A percentile compares a stretch with the other conserved stretches of the same genome.
These are phyloP conservation scores for Pythium periplocum DNA, from an alignment of 352 stramenopile genomes.

Conservation along the genomic window DNA sequence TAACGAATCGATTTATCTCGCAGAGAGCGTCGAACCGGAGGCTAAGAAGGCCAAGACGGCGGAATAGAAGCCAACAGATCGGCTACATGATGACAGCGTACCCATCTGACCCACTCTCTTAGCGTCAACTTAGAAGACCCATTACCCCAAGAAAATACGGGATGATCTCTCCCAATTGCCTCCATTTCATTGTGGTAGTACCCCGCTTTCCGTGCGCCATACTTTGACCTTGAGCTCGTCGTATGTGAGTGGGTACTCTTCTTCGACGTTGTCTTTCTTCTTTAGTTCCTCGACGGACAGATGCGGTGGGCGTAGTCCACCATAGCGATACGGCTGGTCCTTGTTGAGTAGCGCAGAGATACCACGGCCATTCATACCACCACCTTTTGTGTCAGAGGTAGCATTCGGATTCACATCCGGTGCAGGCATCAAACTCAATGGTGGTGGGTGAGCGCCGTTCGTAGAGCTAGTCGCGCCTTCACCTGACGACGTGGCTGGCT, in stretches of 20 bases:
- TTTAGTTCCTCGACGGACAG: slow-evolving; percentile 75
- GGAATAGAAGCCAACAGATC: slow-evolving; percentile 13
- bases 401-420: slow-evolving; percentile 4
- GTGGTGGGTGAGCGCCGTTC: slow-evolving; percentile 5
- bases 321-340: slow-evolving; percentile 70
- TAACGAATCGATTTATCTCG: background rate
- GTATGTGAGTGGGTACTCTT: slow-evolving; percentile 85
- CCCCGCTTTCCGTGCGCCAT: slow-evolving; percentile 23
- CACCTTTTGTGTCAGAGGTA: too few relatives aligned
- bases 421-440: slow-evolving; percentile 14
- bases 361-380: background rate
- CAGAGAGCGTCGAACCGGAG: slow-evolving; percentile 55
- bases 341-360: slow-evolving; percentile 45
- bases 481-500: background rate
- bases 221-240: slow-evolving; percentile 83
- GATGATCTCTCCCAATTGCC: too few relatives aligned
- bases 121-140: too few relatives aligned
- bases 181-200: too few relatives aligned
- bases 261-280: slow-evolving; percentile 81
- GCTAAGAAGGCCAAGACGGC: slow-evolving; percentile 74
- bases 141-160: too few relatives aligned
- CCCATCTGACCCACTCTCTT: too few relatives aligned
- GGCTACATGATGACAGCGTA: too few relatives aligned
- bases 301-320: slow-evolving; percentile 49
- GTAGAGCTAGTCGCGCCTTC: background rate